Evolutionary conservation across 192 early-diverging fungal genomes (phyloP).

Genomic region (Backusella circina): DNA sequence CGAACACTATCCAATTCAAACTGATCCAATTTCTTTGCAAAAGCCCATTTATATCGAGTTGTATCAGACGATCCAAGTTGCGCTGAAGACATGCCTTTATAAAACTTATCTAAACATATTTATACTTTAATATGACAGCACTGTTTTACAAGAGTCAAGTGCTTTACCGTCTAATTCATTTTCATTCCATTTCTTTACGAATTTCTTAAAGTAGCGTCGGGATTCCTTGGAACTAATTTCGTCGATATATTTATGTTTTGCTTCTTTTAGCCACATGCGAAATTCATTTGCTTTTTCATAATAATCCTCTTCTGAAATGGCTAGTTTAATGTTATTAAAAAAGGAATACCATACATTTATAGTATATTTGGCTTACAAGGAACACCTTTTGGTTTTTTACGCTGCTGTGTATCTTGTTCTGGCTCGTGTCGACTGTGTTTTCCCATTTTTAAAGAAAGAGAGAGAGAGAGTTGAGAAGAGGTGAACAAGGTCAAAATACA

Average conservation of each 20-base stretch:
- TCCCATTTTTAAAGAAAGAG: neutral
- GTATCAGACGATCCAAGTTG: conserved; percentile 56
- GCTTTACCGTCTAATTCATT: conserved; percentile 54
- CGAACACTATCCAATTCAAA: conserved; percentile 50
- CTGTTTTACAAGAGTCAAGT: neutral
- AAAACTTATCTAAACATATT: conserved; percentile 52
- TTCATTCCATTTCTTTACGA: conserved; percentile 86
- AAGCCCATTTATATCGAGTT: conserved; percentile 77
- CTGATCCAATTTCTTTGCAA: conserved; percentile 50
- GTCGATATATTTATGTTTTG: conserved; percentile 71
- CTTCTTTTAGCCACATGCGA: conserved; percentile 73
- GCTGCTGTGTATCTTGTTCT: neutral
- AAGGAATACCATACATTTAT: neutral
- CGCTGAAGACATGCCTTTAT: conserved; percentile 64
- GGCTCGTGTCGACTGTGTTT: neutral
- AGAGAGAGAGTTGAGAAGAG: neutral
- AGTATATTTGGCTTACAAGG: neutral
- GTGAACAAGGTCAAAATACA: too few species aligned
- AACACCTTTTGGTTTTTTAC: neutral
- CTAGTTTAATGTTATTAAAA: conserved; percentile 19
- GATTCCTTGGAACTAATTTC: conserved; percentile 70
- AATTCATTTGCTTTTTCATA: conserved; percentile 76
- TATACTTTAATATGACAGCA: neutral
- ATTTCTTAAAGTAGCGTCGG: conserved; percentile 74
- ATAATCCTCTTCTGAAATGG: conserved; percentile 73